These are phyloP conservation scores for Excoecaria agallocha DNA, from an alignment of 345 rosid species.

Conservation along the genomic window DNA sequence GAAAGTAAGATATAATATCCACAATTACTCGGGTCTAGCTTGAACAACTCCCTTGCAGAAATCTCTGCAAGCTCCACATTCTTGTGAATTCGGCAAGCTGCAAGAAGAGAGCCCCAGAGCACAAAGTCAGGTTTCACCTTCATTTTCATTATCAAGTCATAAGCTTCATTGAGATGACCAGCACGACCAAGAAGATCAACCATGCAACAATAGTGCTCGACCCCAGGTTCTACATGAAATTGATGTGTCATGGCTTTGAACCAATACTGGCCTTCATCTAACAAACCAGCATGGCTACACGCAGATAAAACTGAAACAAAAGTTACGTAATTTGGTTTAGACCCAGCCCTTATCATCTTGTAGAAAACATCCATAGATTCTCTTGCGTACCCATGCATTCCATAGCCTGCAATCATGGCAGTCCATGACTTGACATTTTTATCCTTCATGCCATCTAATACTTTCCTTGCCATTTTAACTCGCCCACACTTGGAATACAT, in stretches of 20 bases:
- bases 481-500: constrained; percentile 92
- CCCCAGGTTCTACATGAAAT: constrained; percentile 63
- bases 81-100: constrained; percentile 84
- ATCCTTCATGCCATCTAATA: constrained; percentile 55
- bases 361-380: constrained; percentile 73
- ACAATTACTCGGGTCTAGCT: constrained; percentile 63
- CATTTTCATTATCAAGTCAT: constrained; percentile 65
- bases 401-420: constrained; percentile 81
- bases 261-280: constrained; percentile 77
- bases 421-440: constrained; percentile 89
- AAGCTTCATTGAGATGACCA: constrained; percentile 63
- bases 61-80: constrained; percentile 81
- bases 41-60: constrained; percentile 56
- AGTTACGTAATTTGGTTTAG: constrained; percentile 74
- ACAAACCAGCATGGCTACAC: constrained; percentile 81
- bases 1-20: constrained; percentile 79
- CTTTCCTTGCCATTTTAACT: constrained; percentile 62
- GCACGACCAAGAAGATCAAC: constrained; percentile 91
- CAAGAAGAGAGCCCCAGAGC: constrained; percentile 83
- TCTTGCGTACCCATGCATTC: constrained; percentile 72
- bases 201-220: constrained; percentile 89
- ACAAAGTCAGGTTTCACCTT: constrained; percentile 74
- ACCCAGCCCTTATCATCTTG: constrained; percentile 55
- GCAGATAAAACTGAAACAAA: constrained; percentile 75
- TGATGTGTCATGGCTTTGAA: constrained; percentile 57